These are phyloP conservation scores for Leccinum angustisporum DNA, from an alignment of 1,284 basidiomycete genomes.

Conservation along the genomic window DNA sequence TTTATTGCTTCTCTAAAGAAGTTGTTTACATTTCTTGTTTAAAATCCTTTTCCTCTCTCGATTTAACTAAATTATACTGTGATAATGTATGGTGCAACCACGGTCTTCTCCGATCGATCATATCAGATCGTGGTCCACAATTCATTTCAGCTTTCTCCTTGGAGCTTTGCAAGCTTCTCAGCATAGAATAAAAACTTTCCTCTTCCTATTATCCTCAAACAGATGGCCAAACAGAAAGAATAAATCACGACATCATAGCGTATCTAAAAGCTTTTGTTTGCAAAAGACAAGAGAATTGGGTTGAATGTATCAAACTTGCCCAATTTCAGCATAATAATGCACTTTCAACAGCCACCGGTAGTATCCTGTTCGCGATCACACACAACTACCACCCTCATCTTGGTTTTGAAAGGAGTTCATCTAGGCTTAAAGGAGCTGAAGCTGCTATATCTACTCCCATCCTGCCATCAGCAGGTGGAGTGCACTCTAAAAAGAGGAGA, in stretches of 20 bases:
- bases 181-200: neutral
- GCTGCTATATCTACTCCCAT: too few relatives aligned
- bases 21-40: neutral
- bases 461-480: too few relatives aligned
- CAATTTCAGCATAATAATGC: neutral
- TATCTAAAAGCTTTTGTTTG: neutral
- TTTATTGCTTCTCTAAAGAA: neutral
- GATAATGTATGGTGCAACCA: neutral
- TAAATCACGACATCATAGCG: neutral
- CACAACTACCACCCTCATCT: neutral
- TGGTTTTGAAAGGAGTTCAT: neutral
- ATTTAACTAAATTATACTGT: neutral
- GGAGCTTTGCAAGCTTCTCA: neutral
- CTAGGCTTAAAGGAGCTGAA: too few relatives aligned
- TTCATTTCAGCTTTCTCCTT: neutral
- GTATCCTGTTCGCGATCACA: neutral
- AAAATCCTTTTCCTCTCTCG: neutral
- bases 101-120: fast-evolving
- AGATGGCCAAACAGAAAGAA: neutral
- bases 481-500: too few relatives aligned
- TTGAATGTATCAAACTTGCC: neutral
- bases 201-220: neutral
- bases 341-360: neutral
- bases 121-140: neutral
- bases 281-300: neutral